These are phyloP conservation scores for Graphilbum fragrans DNA, from an alignment of 2,329 filamentous ascomycete genomes.

Conservation along the genomic window DNA sequence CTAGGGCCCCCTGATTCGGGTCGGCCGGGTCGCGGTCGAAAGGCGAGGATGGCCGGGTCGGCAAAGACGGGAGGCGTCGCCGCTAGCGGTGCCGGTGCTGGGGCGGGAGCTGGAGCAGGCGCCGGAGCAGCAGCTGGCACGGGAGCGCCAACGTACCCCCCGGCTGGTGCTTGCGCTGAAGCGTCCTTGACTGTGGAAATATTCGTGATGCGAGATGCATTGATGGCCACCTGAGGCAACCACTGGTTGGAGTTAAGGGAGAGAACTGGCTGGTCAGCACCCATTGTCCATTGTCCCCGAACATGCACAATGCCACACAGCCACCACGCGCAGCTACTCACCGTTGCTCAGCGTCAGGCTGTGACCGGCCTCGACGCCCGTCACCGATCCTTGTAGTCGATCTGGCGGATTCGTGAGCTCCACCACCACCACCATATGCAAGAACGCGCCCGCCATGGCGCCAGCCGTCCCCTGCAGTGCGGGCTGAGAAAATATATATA, in stretches of 20 bases:
- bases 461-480: neutral
- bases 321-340: constrained; percentile 24
- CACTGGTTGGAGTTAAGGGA: constrained; percentile 25
- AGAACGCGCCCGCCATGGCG: constrained; percentile 55
- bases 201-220: constrained; percentile 21
- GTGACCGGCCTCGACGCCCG: constrained; percentile 52
- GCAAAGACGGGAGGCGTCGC: constrained; percentile 5
- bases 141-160: too few species aligned
- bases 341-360: constrained; percentile 62
- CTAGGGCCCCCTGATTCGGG: neutral
- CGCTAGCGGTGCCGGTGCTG: constrained; percentile 2
- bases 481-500: too few species aligned
- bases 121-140: neutral
- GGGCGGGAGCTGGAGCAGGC: neutral
- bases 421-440: constrained; percentile 59
- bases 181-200: constrained; percentile 9
- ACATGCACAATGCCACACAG: neutral
- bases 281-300: neutral
- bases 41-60: constrained; percentile 11
- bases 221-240: constrained; percentile 31
- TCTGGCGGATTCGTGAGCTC: constrained; percentile 48
- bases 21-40: constrained; percentile 2
- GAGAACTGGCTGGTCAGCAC: constrained; percentile 20
- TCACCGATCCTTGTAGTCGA: constrained; percentile 57
- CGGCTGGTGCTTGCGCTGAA: constrained; percentile 7